Evolutionary conservation across 1,139 yeast genomes (phyloP).

Genomic region (Debaryomycetaceae sp.): DNA sequence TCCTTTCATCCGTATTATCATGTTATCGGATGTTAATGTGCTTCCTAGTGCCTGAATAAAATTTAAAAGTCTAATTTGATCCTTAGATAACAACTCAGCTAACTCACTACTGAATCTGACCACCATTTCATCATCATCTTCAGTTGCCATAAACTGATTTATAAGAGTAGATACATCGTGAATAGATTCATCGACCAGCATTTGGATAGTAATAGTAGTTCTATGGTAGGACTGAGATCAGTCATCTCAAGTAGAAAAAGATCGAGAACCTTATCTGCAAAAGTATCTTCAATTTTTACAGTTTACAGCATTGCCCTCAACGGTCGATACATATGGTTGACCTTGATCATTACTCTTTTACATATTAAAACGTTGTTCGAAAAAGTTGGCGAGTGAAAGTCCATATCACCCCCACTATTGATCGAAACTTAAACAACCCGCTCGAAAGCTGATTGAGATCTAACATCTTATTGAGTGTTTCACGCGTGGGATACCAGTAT

Average conservation of each 20-base stretch:
- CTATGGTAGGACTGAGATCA: not conserved
- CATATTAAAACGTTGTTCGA: too few species aligned
- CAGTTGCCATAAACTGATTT: conserved; percentile 31
- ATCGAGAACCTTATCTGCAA: conserved; percentile 3
- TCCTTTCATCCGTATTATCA: conserved; percentile 48
- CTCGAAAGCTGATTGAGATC: too few species aligned
- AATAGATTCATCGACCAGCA: not conserved
- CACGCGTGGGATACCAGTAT: not conserved
- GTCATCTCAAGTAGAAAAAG: not conserved
- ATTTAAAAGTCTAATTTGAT: conserved; percentile 26
- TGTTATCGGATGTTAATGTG: conserved; percentile 67
- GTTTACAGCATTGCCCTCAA: not conserved
- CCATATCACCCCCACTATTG: too few species aligned
- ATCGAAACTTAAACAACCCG: too few species aligned
- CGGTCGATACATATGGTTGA: not conserved
- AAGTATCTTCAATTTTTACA: not conserved
- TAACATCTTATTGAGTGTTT: not conserved
- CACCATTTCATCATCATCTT: conserved; percentile 18
- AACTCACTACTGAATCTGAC: conserved; percentile 19
- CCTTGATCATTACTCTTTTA: not conserved
- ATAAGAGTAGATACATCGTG: conserved; percentile 20
- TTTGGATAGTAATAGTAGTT: not conserved
- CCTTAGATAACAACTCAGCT: conserved; percentile 18
- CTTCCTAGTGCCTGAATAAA: conserved; percentile 38
- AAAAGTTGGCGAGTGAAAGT: too few species aligned